These are phyloP conservation scores for Leptodontidium sp. DNA, from an alignment of 2,329 filamentous ascomycete genomes.

Conservation along the genomic window DNA sequence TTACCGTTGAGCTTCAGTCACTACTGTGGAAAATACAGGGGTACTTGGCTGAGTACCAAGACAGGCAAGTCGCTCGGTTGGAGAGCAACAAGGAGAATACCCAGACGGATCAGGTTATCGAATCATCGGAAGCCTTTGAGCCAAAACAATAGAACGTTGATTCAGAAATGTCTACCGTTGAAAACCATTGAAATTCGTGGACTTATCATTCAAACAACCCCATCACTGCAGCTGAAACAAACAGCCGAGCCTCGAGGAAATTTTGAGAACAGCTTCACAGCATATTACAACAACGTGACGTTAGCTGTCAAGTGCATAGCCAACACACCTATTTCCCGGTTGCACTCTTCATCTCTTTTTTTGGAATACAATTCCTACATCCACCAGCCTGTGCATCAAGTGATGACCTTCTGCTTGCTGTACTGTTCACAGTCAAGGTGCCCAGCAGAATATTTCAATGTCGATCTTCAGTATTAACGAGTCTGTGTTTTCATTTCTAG, in stretches of 20 bases:
- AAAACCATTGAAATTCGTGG: background rate
- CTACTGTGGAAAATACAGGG: constrained; percentile 67
- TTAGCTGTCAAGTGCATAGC: too few species aligned
- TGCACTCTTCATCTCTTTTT: too few species aligned
- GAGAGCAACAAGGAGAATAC: background rate
- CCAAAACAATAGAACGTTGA: background rate
- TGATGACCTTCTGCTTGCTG: too few species aligned
- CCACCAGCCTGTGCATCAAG: too few species aligned
- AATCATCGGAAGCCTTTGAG: background rate
- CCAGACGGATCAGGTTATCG: background rate
- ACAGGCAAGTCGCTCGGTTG: background rate
- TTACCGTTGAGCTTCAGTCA: constrained; percentile 56
- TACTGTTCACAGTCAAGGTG: too few species aligned
- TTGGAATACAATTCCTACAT: too few species aligned
- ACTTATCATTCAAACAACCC: background rate
- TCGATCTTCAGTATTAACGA: background rate
- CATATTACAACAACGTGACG: too few species aligned
- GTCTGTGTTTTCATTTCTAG: background rate
- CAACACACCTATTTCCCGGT: too few species aligned
- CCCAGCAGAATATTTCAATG: too few species aligned
- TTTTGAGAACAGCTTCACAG: too few species aligned
- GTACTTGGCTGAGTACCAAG: constrained; percentile 50
- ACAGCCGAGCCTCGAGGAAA: too few species aligned
- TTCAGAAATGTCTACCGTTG: background rate
- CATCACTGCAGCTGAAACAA: too few species aligned